Evolutionary conservation across 106 monocot genomes (phyloP).

Genomic region (Dendrobium catenatum): DNA sequence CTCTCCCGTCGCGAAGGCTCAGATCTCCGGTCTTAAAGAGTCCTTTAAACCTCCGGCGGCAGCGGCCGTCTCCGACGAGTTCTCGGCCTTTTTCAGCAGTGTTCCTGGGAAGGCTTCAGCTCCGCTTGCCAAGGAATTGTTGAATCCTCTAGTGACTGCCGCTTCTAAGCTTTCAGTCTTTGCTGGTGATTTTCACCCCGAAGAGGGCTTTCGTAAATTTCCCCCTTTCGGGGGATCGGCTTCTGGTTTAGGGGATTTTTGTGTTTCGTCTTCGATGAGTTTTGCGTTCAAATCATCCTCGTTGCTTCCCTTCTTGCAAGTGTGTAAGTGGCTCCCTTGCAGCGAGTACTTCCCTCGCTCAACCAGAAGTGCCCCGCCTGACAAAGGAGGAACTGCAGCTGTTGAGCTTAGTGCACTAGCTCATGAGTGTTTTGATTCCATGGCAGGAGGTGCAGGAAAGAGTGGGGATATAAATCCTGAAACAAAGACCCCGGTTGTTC

Average conservation of each 20-base stretch:
- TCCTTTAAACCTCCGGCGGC: background rate
- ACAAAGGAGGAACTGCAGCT: slow-evolving; percentile 10
- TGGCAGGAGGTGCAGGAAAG: background rate
- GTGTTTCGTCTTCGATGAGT: slow-evolving; percentile 40
- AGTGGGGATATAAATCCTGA: background rate
- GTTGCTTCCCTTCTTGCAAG: slow-evolving; percentile 50
- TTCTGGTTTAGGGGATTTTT: slow-evolving; percentile 29
- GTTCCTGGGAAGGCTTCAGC: background rate
- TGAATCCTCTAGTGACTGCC: background rate
- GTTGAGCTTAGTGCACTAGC: background rate
- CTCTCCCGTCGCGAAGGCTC: background rate
- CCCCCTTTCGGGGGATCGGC: slow-evolving; percentile 25
- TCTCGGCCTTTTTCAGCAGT: background rate
- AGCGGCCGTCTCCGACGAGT: background rate
- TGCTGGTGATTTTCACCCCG: background rate
- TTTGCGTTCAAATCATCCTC: slow-evolving; percentile 53
- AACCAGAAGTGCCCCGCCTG: slow-evolving; percentile 7
- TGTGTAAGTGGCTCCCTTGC: slow-evolving; percentile 84
- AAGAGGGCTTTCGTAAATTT: background rate
- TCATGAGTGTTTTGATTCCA: background rate
- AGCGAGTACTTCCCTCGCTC: slow-evolving; percentile 56
- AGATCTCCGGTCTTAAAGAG: background rate
- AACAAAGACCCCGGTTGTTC: background rate
- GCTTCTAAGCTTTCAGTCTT: background rate
- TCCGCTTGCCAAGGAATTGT: background rate